These are phyloP conservation scores for Nemania sp. DNA, from an alignment of 2,329 filamentous ascomycete genomes.

Conservation along the genomic window DNA sequence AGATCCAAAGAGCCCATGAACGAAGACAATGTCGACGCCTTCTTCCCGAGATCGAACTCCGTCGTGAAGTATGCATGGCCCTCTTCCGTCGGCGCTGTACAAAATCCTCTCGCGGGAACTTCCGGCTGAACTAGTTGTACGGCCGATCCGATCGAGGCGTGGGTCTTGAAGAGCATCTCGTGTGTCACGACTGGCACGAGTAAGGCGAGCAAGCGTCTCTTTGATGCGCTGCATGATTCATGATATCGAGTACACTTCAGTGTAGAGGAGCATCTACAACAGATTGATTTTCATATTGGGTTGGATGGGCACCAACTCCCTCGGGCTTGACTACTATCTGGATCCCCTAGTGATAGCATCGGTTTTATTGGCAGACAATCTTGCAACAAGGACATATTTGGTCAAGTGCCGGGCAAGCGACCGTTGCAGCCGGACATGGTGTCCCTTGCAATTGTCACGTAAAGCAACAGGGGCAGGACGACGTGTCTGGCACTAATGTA, in stretches of 20 bases:
- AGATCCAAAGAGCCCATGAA: slow-evolving; percentile 37
- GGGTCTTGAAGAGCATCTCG: slow-evolving; percentile 31
- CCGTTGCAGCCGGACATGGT: slow-evolving; percentile 27
- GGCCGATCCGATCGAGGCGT: slow-evolving; percentile 35
- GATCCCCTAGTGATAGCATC: too few relatives aligned
- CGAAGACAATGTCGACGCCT: slow-evolving; percentile 38
- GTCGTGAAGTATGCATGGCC: slow-evolving; percentile 34
- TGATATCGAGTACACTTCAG: slow-evolving; percentile 3
- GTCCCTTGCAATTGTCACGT: slow-evolving; percentile 11
- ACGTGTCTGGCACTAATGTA: slow-evolving; percentile 1
- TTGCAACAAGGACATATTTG: slow-evolving; percentile 9
- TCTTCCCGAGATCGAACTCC: slow-evolving; percentile 31
- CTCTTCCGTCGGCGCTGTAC: slow-evolving; percentile 33
- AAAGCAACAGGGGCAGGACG: slow-evolving; percentile 4
- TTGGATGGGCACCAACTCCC: neutral
- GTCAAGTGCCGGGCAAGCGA: slow-evolving; percentile 21
- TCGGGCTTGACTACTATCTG: too few relatives aligned
- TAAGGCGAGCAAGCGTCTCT: slow-evolving; percentile 38
- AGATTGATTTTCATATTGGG: slow-evolving; percentile 3
- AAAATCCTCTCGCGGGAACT: slow-evolving; percentile 34
- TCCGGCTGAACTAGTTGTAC: slow-evolving; percentile 36
- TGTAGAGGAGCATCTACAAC: slow-evolving; percentile 3
- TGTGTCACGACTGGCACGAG: slow-evolving; percentile 34
- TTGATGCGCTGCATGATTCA: slow-evolving; percentile 39
- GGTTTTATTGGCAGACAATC: too few relatives aligned